Evolutionary conservation across 805 yeast species (phyloP).

Genomic region (Cyberlindnera subsufficiens): DNA sequence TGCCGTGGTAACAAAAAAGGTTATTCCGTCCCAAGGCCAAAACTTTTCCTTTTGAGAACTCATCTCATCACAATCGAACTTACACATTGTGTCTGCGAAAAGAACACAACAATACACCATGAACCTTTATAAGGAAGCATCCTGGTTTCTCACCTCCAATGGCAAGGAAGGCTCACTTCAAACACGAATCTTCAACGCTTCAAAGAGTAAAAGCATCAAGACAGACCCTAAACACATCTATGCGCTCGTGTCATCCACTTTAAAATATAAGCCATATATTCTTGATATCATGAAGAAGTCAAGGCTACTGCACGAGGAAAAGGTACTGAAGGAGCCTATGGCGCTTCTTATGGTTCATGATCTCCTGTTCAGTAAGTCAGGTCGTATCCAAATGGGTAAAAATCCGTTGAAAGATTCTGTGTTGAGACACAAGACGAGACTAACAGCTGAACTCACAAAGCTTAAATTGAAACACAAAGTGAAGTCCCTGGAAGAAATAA

Average conservation of each 20-base stretch:
- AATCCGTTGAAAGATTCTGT: slow-evolving; percentile 80
- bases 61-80: no score
- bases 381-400: slow-evolving; percentile 85
- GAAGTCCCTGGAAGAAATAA: slow-evolving; percentile 43
- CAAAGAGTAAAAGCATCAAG: slow-evolving; percentile 41
- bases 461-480: slow-evolving; percentile 71
- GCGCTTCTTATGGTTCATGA: slow-evolving; percentile 75
- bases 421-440: slow-evolving; percentile 69
- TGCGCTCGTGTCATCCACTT: slow-evolving; percentile 77
- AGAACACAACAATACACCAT: not conserved
- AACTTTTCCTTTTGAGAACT: not conserved
- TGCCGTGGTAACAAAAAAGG: no score
- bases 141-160: slow-evolving; percentile 23
- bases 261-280: slow-evolving; percentile 64
- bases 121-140: slow-evolving; percentile 32
- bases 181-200: slow-evolving; percentile 43
- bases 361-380: slow-evolving; percentile 63
- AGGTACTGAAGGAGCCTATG: slow-evolving; percentile 45
- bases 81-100: no score
- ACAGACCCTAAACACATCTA: slow-evolving; percentile 79
- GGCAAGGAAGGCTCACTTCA: slow-evolving; percentile 50
- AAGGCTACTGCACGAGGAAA: slow-evolving; percentile 51
- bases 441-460: slow-evolving; percentile 76
- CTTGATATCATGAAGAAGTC: slow-evolving; percentile 59
- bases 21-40: not conserved